These are phyloP conservation scores for Cutaneotrichosporon curvatum DNA, from an alignment of 1,284 basidiomycete species.

Conservation along the genomic window DNA sequence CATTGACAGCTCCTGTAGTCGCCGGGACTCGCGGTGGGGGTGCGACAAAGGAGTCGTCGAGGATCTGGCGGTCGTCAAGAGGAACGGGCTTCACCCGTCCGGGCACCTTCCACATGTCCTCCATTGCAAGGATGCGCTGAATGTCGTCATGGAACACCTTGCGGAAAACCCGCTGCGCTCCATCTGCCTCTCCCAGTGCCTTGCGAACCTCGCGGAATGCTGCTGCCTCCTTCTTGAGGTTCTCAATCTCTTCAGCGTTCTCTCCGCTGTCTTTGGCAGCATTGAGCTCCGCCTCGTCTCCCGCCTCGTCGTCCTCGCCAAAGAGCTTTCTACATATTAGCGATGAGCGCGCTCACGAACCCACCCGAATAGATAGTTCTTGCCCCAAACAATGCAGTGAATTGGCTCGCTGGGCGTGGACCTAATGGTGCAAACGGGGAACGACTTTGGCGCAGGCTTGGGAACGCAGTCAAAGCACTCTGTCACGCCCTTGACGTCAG, in stretches of 20 bases:
- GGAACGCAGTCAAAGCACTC: conserved; percentile 90
- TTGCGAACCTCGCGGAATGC: conserved; percentile 75
- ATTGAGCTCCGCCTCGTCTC: conserved; percentile 47
- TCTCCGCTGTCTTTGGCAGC: conserved; percentile 58
- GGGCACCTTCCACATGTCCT: conserved; percentile 85
- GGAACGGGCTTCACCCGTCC: conserved; percentile 75
- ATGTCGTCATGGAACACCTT: conserved; percentile 92
- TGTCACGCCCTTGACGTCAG: conserved; percentile 57
- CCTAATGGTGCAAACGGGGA: conserved; percentile 96
- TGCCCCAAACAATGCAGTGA: conserved; percentile 99
- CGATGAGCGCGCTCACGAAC: conserved; percentile 24
- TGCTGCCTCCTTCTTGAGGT: conserved; percentile 77
- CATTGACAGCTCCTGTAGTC: conserved; percentile 15
- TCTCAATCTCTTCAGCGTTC: conserved; percentile 82
- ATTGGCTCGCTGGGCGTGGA: conserved; percentile 96
- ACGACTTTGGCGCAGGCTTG: conserved; percentile 86
- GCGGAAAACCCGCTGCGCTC: conserved; percentile 68
- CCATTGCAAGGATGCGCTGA: conserved; percentile 80
- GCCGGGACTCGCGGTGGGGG: conserved; percentile 35
- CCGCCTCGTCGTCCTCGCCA: conserved; percentile 67
- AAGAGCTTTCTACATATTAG: conserved; percentile 68
- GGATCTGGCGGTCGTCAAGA: conserved; percentile 68
- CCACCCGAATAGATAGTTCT: conserved; percentile 91
- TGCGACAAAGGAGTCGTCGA: conserved; percentile 55
- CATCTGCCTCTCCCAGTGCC: conserved; percentile 49